These are phyloP conservation scores for Monosporozyma solicola DNA, from an alignment of 805 yeast species.

Conservation along the genomic window DNA sequence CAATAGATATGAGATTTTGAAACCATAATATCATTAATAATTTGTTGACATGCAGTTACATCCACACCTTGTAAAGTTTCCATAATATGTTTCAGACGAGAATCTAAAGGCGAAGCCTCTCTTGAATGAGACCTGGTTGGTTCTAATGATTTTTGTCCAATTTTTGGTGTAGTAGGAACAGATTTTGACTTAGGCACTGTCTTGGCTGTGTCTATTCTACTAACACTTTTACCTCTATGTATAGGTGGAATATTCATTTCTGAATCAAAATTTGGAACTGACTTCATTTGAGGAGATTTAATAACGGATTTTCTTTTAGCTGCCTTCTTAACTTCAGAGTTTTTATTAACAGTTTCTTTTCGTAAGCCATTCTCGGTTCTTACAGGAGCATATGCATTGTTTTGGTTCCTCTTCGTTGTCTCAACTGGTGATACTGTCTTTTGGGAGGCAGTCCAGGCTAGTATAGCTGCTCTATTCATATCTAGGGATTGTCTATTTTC, in stretches of 20 bases:
- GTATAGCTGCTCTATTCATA: constrained; percentile 7
- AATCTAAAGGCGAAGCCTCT: background rate
- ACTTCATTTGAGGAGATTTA: background rate
- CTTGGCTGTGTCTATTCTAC: background rate
- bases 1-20: constrained; percentile 90
- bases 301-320: background rate
- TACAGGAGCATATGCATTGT: background rate
- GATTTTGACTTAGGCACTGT: background rate
- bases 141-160: too few relatives aligned
- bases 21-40: constrained; percentile 79
- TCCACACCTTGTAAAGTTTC: constrained; percentile 56
- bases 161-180: background rate
- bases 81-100: constrained; percentile 13
- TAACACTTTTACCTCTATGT: background rate
- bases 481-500: background rate
- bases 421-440: background rate
- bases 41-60: constrained; percentile 68
- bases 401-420: background rate
- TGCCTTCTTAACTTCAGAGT: background rate
- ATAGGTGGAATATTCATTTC: background rate
- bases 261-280: background rate
- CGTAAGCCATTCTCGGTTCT: background rate
- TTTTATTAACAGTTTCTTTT: background rate
- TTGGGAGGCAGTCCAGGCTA: constrained; percentile 7
- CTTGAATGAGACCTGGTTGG: background rate